Conservation (phyloP, 345 rosid genomes). For the Citrus cavaleriei region DNA sequence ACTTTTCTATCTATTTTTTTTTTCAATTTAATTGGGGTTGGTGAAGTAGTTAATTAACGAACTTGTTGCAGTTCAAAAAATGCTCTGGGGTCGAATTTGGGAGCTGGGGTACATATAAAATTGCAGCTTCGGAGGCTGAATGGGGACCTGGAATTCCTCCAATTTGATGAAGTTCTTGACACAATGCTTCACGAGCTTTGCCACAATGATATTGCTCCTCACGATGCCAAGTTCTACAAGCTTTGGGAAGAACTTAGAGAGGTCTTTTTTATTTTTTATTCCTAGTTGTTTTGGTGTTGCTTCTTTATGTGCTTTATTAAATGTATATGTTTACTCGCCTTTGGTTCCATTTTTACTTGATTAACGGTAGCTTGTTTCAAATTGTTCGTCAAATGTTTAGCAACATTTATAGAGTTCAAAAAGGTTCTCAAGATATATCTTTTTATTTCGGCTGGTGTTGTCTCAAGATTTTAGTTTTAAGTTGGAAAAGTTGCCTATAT, state of each 20-base stretch:
- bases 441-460: background rate
- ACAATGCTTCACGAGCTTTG: slow-evolving; percentile 98
- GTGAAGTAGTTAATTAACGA: background rate
- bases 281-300: background rate
- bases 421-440: no score
- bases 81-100: slow-evolving; percentile 79
- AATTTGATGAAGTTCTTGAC: slow-evolving; percentile 70
- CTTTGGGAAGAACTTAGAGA: slow-evolving; percentile 93
- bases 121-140: slow-evolving; percentile 73
- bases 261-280: slow-evolving; percentile 25
- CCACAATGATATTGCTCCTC: slow-evolving; percentile 84
- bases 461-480: no score
- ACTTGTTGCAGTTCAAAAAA: slow-evolving; percentile 50
- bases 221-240: slow-evolving; percentile 77
- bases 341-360: background rate
- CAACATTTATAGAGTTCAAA: no score
- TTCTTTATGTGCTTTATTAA: no score
- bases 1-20: background rate
- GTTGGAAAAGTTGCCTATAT: background rate
- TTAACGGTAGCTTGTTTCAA: background rate
- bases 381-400: background rate
- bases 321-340: no score
- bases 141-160: slow-evolving; percentile 58
- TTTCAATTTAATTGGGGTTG: background rate
- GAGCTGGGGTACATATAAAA: slow-evolving; percentile 66